A percentile compares a stretch with the other conserved stretches of the same genome.
phyloP scores from a whole-genome alignment of 2,329 filamentous ascomycete genomes.

The Talaromyces sp. region DNA sequence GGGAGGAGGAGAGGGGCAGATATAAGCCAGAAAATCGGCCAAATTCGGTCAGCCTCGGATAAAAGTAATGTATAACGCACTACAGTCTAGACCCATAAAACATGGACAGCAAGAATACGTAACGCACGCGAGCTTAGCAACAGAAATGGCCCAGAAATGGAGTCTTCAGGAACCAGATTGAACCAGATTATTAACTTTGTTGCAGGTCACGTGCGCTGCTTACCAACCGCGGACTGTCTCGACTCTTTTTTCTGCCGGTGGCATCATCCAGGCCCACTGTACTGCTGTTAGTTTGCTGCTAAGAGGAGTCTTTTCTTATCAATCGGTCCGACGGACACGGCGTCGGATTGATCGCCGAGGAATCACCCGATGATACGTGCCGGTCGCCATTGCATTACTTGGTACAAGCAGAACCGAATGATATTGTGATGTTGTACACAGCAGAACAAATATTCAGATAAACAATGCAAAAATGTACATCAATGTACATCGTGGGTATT shows the following conservation, averaged over 20 bases:
- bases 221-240: constrained; percentile 11
- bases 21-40: background rate
- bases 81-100: background rate
- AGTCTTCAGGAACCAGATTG: too few species aligned
- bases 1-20: background rate
- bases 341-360: too few species aligned
- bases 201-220: constrained; percentile 9
- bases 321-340: background rate
- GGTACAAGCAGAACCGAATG: background rate
- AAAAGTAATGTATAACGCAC: background rate
- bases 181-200: too few species aligned
- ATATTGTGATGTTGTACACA: background rate
- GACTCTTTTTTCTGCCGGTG: background rate
- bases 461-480: background rate
- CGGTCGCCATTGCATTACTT: too few species aligned
- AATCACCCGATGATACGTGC: too few species aligned
- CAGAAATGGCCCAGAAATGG: background rate
- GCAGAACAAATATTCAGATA: background rate
- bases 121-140: background rate
- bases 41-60: background rate
- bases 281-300: background rate
- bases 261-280: background rate
- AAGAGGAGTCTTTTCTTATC: background rate
- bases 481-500: background rate
- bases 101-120: background rate